Base-by-base conservation (phyloP, 2,329 filamentous ascomycete genomes). In the Cladosporium oxysporum region DNA sequence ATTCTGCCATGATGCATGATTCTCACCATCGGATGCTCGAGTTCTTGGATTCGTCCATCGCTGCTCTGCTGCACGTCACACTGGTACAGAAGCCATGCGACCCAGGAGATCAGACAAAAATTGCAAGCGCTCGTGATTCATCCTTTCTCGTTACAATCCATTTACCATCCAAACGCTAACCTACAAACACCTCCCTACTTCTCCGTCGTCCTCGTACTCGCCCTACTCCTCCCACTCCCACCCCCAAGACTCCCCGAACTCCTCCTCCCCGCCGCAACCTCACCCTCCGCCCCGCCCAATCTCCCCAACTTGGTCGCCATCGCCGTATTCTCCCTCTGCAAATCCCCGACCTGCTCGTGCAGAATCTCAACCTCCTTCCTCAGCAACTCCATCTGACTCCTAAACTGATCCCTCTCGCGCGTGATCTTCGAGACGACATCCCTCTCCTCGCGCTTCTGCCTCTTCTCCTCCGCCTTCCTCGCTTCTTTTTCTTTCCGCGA, bases 321-420 rank as follows among this genome's bases (percentile, higher is more conserved):
- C 37, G 73, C 76, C 16, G 83, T 85, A 73, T 88, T 88, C 78
- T 88, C 85, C 52, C 76, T 79, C 76, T 88, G 85, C 74, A 88
- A 71, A 44, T 83, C 82, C 33, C 81, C 81, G 67, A 88, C 79
- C 73, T 86, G 81, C 71, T 78, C 77, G 59, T 82, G 75, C 71
- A 85, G 78, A 63, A 85, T 72, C 65, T 79, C 77, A 62, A 84
- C 82, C 75, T 87, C 85, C 49, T 76, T 70, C 65, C 83, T 80
- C 55, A 84, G 71, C 29, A 80, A 73, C 23, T 83, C 80, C 12
- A 81, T 77, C 70, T 84, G 77, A 58, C 76, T 70, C 62, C 78
- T 77, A 53, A 77, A 79, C 57, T 83, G 80, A 64, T 84, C 81
- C 5, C 81, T 69, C 69, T 84, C 85, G 57, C 81, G 77, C 67